Percentiles rank a stretch among this genome's conserved stretches.
phyloP scores from a whole-genome alignment of 1,139 yeast genomes.

The Saccharomyces hybrid region DNA sequence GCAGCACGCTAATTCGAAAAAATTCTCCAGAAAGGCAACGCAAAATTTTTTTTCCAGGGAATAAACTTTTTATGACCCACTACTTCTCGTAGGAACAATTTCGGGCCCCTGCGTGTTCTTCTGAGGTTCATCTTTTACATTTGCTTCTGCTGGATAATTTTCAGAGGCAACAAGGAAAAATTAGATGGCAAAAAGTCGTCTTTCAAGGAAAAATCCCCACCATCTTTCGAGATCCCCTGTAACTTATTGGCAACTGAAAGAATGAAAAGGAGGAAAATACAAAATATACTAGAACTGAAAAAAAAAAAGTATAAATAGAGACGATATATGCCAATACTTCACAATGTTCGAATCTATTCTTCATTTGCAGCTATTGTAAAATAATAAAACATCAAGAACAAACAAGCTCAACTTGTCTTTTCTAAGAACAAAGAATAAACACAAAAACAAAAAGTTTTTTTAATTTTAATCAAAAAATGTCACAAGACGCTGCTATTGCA shows the following conservation, averaged over 20 bases:
- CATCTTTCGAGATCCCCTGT: not conserved
- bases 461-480: not conserved
- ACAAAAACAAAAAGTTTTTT: not conserved
- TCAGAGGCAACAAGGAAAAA: not conserved
- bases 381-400: not conserved
- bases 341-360: not conserved
- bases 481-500: conserved; percentile 1
- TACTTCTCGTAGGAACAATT: not conserved
- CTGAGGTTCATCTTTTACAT: not conserved
- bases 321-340: not conserved
- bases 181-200: not conserved
- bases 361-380: not conserved
- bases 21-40: not conserved
- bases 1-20: not conserved
- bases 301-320: not conserved
- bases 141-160: not conserved
- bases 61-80: not conserved
- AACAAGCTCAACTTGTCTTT: not conserved
- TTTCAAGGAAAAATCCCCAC: not conserved
- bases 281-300: not conserved
- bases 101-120: not conserved
- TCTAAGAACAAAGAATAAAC: not conserved
- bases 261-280: not conserved
- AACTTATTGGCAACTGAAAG: not conserved
- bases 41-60: not conserved